A percentile compares a stretch with the other conserved stretches of the same genome.
These are phyloP conservation scores for Tulasnella sp. DNA, from an alignment of 768 basidiomycete genomes.

Conservation along the genomic window DNA sequence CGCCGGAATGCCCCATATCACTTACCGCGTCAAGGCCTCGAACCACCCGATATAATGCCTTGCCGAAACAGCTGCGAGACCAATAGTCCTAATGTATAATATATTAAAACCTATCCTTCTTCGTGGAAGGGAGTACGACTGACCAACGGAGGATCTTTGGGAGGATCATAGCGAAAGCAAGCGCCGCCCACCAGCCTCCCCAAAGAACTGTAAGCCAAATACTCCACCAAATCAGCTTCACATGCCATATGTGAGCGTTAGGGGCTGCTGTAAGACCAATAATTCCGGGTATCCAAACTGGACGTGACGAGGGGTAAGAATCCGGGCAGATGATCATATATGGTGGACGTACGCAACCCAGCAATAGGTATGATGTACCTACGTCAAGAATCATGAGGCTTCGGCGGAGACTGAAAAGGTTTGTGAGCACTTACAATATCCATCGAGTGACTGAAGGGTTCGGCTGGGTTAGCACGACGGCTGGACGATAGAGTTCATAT, in stretches of 20 bases:
- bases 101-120: slow-evolving; percentile 32
- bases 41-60: slow-evolving; percentile 80
- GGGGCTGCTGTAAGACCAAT: slow-evolving; percentile 54
- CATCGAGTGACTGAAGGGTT: slow-evolving; percentile 58
- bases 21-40: slow-evolving; percentile 57
- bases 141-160: slow-evolving; percentile 32
- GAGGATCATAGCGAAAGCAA: slow-evolving; percentile 51
- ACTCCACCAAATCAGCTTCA: slow-evolving; percentile 70
- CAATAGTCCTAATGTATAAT: slow-evolving; percentile 61
- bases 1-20: background rate
- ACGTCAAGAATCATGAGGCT: background rate
- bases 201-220: slow-evolving; percentile 80
- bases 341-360: slow-evolving; percentile 23
- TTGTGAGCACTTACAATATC: slow-evolving; percentile 44
- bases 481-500: background rate
- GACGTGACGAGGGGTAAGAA: slow-evolving; percentile 19
- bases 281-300: slow-evolving; percentile 51
- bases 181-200: slow-evolving; percentile 78
- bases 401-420: background rate
- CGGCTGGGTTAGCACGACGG: background rate
- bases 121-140: background rate
- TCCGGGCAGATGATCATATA: background rate
- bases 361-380: slow-evolving; percentile 40
- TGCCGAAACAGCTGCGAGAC: slow-evolving; percentile 65
- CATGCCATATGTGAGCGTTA: slow-evolving; percentile 58